These are phyloP conservation scores for Dactylellina haptotyla DNA, from an alignment of 2,329 filamentous ascomycete genomes.

Conservation along the genomic window DNA sequence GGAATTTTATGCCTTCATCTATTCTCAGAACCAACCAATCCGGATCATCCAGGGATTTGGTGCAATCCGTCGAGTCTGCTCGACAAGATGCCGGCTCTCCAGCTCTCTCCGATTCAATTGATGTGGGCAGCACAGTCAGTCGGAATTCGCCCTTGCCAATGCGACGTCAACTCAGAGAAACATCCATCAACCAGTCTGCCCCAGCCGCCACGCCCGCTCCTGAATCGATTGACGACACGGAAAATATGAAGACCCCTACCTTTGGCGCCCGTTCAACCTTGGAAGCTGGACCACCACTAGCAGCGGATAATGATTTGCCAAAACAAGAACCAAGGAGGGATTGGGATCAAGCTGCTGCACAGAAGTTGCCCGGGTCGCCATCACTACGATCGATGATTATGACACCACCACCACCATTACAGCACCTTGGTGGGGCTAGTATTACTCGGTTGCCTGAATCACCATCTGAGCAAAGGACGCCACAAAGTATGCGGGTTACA, in stretches of 20 bases:
- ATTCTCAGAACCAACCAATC: conserved; percentile 15
- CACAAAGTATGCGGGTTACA: conserved; percentile 30
- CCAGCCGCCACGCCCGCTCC: conserved; percentile 4
- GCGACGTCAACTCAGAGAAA: conserved; percentile 10
- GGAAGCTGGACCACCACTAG: neutral
- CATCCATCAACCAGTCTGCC: conserved; percentile 1
- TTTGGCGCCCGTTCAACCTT: conserved; percentile 10
- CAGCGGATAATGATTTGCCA: neutral
- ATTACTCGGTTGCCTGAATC: conserved; percentile 37
- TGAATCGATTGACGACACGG: conserved; percentile 27
- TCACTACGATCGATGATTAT: conserved; percentile 34
- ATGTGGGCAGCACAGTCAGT: conserved; percentile 20
- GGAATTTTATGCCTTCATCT: conserved; percentile 27
- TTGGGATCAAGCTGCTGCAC: conserved; percentile 26
- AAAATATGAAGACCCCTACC: conserved; percentile 22
- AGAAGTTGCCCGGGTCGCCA: conserved; percentile 38
- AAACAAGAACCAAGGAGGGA: neutral
- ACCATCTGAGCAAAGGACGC: conserved; percentile 10
- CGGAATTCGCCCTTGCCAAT: conserved; percentile 28
- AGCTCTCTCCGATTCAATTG: conserved; percentile 36
- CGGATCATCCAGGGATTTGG: neutral
- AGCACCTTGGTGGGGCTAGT: conserved; percentile 30
- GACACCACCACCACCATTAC: conserved; percentile 33
- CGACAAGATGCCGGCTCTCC: conserved; percentile 17
- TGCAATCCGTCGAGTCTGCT: conserved; percentile 7